phyloP scores from a whole-genome alignment of 2,329 filamentous ascomycete genomes.

The Cladobotryum mycophilum region DNA sequence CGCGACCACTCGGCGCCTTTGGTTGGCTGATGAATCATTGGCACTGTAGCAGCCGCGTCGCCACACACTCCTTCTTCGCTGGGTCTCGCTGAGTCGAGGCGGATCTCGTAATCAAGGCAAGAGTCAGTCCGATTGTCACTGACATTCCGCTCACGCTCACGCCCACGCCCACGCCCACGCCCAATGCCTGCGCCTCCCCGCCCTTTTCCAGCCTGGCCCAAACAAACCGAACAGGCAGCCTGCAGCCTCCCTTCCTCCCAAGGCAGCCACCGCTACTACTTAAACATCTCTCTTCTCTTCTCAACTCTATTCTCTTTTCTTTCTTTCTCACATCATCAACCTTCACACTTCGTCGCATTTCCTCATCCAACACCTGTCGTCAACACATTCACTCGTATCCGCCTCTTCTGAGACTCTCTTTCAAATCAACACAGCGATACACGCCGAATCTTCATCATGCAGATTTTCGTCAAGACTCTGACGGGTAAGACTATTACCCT shows the following conservation, averaged over 20 bases:
- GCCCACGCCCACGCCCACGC: too few species aligned
- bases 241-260: conserved; percentile 13
- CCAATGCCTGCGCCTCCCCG: conserved; percentile 22
- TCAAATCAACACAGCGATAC: conserved; percentile 19
- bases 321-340: conserved; percentile 14
- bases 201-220: conserved; percentile 15
- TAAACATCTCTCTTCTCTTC: conserved; percentile 24
- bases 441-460: conserved; percentile 4
- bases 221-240: conserved; percentile 10
- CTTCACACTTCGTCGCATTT: conserved; percentile 9
- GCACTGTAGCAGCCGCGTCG: too few species aligned
- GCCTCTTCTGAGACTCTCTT: conserved; percentile 7
- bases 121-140: too few species aligned
- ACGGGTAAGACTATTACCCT: conserved; percentile 58
- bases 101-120: conserved; percentile 18
- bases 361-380: conserved; percentile 8
- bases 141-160: too few species aligned
- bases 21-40: conserved; percentile 33
- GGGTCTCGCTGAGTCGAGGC: too few species aligned
- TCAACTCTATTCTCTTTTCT: conserved; percentile 17
- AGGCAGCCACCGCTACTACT: conserved; percentile 21
- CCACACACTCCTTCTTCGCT: too few species aligned
- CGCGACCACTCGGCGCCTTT: conserved; percentile 8
- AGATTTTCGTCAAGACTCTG: conserved; percentile 83
- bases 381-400: background rate